phyloP scores from a whole-genome alignment of 331 rosid species.

The Quercus lobata region DNA sequence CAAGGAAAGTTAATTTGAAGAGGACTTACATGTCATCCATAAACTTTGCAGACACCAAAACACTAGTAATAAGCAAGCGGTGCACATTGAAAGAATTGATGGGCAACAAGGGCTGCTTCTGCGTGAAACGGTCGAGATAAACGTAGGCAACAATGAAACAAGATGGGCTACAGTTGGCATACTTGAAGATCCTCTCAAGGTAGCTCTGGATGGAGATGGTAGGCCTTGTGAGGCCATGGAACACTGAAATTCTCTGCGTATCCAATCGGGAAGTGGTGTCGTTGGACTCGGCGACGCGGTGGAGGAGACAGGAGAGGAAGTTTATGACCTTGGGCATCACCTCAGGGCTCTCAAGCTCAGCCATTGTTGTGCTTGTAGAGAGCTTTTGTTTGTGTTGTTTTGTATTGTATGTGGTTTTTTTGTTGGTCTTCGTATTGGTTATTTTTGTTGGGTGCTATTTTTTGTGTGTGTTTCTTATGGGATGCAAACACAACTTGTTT shows the following conservation, averaged over 20 bases:
- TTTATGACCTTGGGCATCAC: slow-evolving; percentile 57
- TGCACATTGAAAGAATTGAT: slow-evolving; percentile 74
- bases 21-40: slow-evolving; percentile 84
- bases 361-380: slow-evolving; percentile 29
- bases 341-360: slow-evolving; percentile 66
- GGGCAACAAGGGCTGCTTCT: slow-evolving; percentile 61
- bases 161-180: slow-evolving; percentile 76
- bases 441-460: neutral
- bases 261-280: slow-evolving; percentile 40
- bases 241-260: slow-evolving; percentile 59
- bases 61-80: slow-evolving; percentile 74
- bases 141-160: slow-evolving; percentile 80
- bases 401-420: neutral
- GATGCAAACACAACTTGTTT: neutral
- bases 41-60: slow-evolving; percentile 81
- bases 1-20: neutral
- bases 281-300: slow-evolving; percentile 69
- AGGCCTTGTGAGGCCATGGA: slow-evolving; percentile 71
- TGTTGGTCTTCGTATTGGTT: neutral
- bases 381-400: neutral
- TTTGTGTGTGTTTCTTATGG: neutral
- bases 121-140: slow-evolving; percentile 72
- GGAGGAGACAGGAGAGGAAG: slow-evolving; percentile 67
- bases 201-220: slow-evolving; percentile 64
- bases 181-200: slow-evolving; percentile 76